These are phyloP conservation scores for Colletotrichum shisoi DNA, from an alignment of 2,329 filamentous ascomycete species.

Conservation along the genomic window DNA sequence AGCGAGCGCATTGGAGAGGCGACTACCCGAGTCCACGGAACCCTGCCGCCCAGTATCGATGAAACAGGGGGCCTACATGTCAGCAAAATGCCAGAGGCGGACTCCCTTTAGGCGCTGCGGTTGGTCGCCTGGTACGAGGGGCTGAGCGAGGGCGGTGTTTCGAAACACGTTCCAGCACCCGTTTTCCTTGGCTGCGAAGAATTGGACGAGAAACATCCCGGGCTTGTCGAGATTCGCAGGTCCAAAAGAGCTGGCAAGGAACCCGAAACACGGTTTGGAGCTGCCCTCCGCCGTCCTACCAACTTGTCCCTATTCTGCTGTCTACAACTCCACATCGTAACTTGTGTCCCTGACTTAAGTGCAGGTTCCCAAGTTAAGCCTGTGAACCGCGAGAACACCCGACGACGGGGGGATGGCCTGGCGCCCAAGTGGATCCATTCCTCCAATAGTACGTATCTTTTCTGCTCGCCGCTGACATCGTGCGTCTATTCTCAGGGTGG, in stretches of 20 bases:
- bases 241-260: background rate
- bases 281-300: background rate
- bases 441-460: background rate
- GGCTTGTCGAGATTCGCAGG: conserved; percentile 1
- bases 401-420: background rate
- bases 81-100: background rate
- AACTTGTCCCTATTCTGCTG: background rate
- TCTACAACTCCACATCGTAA: background rate
- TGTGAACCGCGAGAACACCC: background rate
- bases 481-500: conserved; percentile 34
- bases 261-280: background rate
- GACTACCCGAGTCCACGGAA: background rate
- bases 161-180: conserved; percentile 33
- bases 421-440: conserved; percentile 1
- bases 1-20: background rate
- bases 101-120: conserved; percentile 18
- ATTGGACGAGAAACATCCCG: conserved; percentile 33
- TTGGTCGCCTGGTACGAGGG: conserved; percentile 27
- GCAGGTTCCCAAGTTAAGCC: background rate
- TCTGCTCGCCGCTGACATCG: background rate
- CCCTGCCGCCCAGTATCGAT: conserved; percentile 25
- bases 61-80: conserved; percentile 32
- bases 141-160: conserved; percentile 33
- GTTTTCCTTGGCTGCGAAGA: conserved; percentile 20
- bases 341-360: background rate